These are phyloP conservation scores for Ceratocystis lukuohia DNA, from an alignment of 2,329 filamentous ascomycete genomes.

Conservation along the genomic window DNA sequence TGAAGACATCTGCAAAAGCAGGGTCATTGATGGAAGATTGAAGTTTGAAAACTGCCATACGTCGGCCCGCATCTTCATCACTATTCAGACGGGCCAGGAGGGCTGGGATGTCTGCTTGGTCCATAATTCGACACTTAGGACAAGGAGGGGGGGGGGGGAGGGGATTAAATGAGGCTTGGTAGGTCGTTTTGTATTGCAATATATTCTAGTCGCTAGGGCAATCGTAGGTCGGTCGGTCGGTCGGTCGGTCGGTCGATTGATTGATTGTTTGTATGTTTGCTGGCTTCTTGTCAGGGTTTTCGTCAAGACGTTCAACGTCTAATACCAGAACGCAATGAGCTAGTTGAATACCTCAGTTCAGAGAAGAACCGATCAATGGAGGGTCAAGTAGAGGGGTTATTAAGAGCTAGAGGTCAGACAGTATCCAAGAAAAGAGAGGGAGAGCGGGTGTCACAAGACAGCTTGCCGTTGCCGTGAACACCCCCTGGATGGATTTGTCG, in stretches of 20 bases:
- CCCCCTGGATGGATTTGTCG: conserved; percentile 6
- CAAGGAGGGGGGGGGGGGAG: too few species aligned
- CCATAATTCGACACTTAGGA: conserved; percentile 32
- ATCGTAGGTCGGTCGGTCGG: not conserved
- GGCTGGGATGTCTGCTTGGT: conserved; percentile 53
- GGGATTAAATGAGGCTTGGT: not conserved
- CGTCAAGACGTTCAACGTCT: not conserved
- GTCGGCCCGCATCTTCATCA: conserved; percentile 79
- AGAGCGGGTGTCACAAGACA: conserved; percentile 10
- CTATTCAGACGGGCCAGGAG: conserved; percentile 50
- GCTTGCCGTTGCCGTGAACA: not conserved
- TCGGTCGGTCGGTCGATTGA: not conserved
- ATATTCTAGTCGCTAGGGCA: not conserved
- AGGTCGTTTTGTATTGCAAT: not conserved
- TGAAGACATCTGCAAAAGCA: conserved; percentile 92
- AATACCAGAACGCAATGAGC: not conserved
- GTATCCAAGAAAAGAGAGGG: not conserved
- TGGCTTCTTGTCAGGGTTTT: not conserved
- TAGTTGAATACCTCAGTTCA: not conserved
- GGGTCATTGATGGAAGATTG: conserved; percentile 92
- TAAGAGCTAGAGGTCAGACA: not conserved
- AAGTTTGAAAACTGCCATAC: conserved; percentile 98
- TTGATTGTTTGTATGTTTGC: not conserved
- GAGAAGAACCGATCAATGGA: too few species aligned
- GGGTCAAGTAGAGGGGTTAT: not conserved